Conservation (phyloP, 2,329 filamentous ascomycete species). For the Alternaria sp. region DNA sequence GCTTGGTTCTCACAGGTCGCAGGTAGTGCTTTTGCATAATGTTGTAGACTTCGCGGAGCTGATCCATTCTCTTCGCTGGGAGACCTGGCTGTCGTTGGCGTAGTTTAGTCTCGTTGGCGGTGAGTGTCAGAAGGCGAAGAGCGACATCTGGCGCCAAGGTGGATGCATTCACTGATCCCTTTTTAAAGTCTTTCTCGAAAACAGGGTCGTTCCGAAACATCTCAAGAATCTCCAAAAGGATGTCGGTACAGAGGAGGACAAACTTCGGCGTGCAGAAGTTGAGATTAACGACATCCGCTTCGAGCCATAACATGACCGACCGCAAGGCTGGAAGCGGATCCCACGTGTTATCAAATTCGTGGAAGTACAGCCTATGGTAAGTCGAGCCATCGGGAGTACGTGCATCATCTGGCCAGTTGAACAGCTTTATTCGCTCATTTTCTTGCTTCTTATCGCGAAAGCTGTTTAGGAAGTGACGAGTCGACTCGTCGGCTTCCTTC, state of each 20-base stretch:
- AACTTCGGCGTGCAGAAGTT: not conserved
- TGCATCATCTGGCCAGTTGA: not conserved
- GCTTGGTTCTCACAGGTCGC: not conserved
- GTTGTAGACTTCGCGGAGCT: not conserved
- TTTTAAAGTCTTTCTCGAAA: not conserved
- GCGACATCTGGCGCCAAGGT: not conserved
- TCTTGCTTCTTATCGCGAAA: not conserved
- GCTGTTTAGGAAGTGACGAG: not conserved
- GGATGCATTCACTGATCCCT: no score
- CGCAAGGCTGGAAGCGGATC: not conserved
- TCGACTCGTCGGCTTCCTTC: not conserved
- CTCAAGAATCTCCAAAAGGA: not conserved
- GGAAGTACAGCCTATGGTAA: not conserved
- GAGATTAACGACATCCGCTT: not conserved
- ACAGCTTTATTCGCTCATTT: not conserved
- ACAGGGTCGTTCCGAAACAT: not conserved
- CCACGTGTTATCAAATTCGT: fast-evolving
- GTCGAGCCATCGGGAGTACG: fast-evolving
- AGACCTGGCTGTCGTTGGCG: not conserved
- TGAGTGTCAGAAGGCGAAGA: not conserved
- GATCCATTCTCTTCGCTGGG: not conserved
- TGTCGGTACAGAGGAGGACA: not conserved
- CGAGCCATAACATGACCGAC: not conserved
- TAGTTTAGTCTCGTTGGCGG: not conserved
- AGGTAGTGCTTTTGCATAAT: not conserved